phyloP scores from a whole-genome alignment of 257 asterid genomes.

The Jacaranda copaia region DNA sequence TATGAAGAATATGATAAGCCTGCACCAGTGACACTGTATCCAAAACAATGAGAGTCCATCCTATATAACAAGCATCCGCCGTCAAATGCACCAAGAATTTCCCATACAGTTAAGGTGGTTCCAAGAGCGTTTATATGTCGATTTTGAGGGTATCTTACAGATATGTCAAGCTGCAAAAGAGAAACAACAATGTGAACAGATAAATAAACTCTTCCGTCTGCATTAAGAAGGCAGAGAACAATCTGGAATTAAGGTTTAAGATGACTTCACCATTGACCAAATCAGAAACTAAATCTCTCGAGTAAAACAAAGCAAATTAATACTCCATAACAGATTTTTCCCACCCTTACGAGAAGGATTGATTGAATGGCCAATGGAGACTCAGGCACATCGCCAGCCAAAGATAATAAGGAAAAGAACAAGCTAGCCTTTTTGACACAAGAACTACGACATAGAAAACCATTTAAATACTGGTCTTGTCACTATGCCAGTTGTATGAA shows the following conservation, averaged over 20 bases:
- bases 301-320: neutral
- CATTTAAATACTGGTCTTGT: neutral
- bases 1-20: constrained; percentile 44
- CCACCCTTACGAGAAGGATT: neutral
- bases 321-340: neutral
- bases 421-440: neutral
- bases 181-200: neutral
- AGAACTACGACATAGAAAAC: neutral
- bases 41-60: constrained; percentile 38
- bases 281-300: neutral
- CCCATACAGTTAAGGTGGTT: neutral
- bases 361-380: neutral
- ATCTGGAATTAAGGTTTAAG: neutral
- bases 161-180: constrained; percentile 35
- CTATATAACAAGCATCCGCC: constrained; percentile 9
- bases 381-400: neutral
- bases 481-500: neutral
- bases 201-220: neutral
- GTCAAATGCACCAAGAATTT: constrained; percentile 8
- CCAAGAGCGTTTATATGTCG: neutral
- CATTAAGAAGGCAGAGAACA: constrained; percentile 3
- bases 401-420: too few relatives aligned
- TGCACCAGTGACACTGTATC: constrained; percentile 28
- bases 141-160: neutral
- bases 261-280: neutral